Percentiles rank a stretch among this genome's conserved stretches.
These are phyloP conservation scores for Ilex aquifolium DNA, from an alignment of 257 asterid genomes.

Conservation along the genomic window DNA sequence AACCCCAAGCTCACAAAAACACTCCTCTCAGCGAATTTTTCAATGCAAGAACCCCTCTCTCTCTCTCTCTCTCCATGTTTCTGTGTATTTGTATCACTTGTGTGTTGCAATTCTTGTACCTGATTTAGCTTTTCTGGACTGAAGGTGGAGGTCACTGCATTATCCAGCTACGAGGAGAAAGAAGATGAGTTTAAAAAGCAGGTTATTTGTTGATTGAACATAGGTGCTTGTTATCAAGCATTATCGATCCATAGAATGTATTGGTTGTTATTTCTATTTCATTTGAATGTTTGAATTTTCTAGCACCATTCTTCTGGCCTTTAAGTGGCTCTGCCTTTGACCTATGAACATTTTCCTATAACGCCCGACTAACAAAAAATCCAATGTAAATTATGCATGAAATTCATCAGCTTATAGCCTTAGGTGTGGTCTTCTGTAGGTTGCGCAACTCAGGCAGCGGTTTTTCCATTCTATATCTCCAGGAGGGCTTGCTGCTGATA, in stretches of 20 bases:
- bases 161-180: slow-evolving; percentile 50
- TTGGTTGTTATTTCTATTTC: too few relatives aligned
- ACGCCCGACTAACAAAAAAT: too few relatives aligned
- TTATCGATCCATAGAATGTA: too few relatives aligned
- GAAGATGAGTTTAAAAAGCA: slow-evolving; percentile 47
- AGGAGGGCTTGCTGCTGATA: slow-evolving; percentile 57
- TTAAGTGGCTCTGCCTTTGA: too few relatives aligned
- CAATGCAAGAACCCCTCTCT: slow-evolving; percentile 15
- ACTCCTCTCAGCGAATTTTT: slow-evolving; percentile 29
- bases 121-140: slow-evolving; percentile 20
- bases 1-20: slow-evolving; percentile 26
- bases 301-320: too few relatives aligned
- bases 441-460: slow-evolving; percentile 40
- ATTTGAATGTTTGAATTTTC: too few relatives aligned
- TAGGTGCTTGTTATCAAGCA: too few relatives aligned
- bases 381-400: not conserved
- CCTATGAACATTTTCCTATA: too few relatives aligned
- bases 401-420: slow-evolving; percentile 2
- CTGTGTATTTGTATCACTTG: too few relatives aligned
- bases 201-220: slow-evolving; percentile 15
- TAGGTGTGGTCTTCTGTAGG: slow-evolving; percentile 23
- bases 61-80: too few relatives aligned
- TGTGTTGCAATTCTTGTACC: not conserved
- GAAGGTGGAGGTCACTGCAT: slow-evolving; percentile 52
- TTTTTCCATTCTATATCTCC: slow-evolving; percentile 48